phyloP scores from a whole-genome alignment of 2,329 filamentous ascomycete genomes.

The Dactylella cylindrospora region DNA sequence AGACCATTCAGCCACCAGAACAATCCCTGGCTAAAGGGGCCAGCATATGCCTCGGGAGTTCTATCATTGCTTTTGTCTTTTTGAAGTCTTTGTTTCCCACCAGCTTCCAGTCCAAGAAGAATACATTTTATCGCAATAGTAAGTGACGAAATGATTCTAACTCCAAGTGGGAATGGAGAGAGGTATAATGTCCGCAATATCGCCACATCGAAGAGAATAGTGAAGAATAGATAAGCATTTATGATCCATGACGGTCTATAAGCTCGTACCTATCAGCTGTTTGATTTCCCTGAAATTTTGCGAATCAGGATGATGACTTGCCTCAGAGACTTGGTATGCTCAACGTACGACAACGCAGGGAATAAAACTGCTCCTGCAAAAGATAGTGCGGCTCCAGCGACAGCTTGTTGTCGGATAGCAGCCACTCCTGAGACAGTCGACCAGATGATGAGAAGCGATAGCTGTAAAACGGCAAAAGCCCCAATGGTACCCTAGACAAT shows the following conservation, averaged over 20 bases:
- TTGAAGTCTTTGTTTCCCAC: neutral
- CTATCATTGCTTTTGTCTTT: neutral
- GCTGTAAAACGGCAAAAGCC: constrained; percentile 6
- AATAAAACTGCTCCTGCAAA: constrained; percentile 7
- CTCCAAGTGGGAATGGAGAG: constrained; percentile 9
- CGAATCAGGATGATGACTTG: too few species aligned
- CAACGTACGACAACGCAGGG: constrained; percentile 1
- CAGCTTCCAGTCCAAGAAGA: constrained; percentile 6
- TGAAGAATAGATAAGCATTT: constrained; percentile 16
- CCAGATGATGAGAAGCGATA: constrained; percentile 16
- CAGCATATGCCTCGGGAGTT: constrained; percentile 52
- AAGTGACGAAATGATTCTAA: constrained; percentile 9
- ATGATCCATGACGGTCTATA: constrained; percentile 25
- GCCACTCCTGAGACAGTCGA: neutral
- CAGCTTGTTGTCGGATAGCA: neutral
- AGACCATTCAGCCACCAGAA: constrained; percentile 53
- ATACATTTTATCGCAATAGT: constrained; percentile 7
- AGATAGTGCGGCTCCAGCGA: constrained; percentile 3
- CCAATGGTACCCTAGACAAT: constrained; percentile 2
- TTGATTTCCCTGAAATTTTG: neutral
- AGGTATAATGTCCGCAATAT: constrained; percentile 24
- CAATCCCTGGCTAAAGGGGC: constrained; percentile 51
- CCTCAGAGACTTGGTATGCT: constrained; percentile 22
- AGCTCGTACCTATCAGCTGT: neutral
- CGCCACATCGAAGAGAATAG: constrained; percentile 10